Base-by-base conservation (phyloP, 352 stramenopile genomes). In the Thalassiosira mediterranea region DNA sequence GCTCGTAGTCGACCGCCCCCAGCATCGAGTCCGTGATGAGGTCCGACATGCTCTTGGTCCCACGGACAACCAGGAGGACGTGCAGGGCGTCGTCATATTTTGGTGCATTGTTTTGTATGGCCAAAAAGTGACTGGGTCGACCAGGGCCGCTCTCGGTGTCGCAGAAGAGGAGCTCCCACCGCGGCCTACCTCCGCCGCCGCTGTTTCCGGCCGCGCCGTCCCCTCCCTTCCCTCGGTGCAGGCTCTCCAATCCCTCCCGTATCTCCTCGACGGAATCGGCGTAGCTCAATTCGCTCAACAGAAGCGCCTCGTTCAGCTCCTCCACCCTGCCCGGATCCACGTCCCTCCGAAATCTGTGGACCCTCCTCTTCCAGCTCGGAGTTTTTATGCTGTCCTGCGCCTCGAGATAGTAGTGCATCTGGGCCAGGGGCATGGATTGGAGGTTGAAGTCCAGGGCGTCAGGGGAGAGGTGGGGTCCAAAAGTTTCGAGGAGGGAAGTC, bases 21-120 rank as follows among this genome's bases (percentile, higher is more conserved):
- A 84, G 64, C 29, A 91, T 51, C n/a, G 81, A 69, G 83, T 91
- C 83, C 11, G 87, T 91, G 26, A 93, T 78, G 0, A 91, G 54
- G 65, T 93, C 87, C 3, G 70, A 73, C 65, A 93, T 74, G 17
- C 77, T 87, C 42, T 88, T 89, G 5, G 84, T 93, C 38, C 87
- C 87, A 23, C 87, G 69, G 15, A 93, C 74, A 26, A 86, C 84
- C 28, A 91, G 69, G 4, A 91, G 48, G 3, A 93, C 73, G 74
- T 87, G 81, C 10, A 89, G 44, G 0, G 61, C 48, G 21, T 79
- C 61, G 63, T 78, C 74, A 32, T 75, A 77, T 21, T 58, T 44
- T 23, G 54, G 80, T 11, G 77, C 34, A 68, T 86, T 76, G 46
- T 88, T 87, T 47, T 90, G 79, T 47, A 92, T 59, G 0, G 83